Base-by-base conservation (phyloP, 2,329 filamentous ascomycete species). In the Hymenoscyphus salicellus region DNA sequence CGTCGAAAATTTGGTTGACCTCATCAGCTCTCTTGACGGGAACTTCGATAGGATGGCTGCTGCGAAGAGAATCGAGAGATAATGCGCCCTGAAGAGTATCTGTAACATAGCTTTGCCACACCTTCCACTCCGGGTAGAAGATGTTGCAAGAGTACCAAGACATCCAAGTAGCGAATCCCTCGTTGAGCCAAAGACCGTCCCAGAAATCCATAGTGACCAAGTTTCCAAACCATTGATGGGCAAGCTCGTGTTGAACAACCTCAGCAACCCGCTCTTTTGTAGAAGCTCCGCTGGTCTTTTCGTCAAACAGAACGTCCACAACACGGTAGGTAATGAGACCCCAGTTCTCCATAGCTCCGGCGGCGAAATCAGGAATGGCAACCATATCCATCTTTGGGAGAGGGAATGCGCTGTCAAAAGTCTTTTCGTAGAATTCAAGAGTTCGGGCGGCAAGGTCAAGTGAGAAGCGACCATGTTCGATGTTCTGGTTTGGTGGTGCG, bases 301-400 rank as follows among this genome's bases (percentile, higher is more conserved):
- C 92, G 72, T 98, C 94, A 67, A 96, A 86, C 65, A 98, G 84
- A 57, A 98, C 79, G 75, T 96, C 92, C 38, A 97, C 93, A 26
- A 96, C 91, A 69, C 94, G 90, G 80, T 97, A 98, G 6, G 94
- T 98, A 71, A 98, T 88, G 61, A 98, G 82, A 75, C 94, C 94
- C 94, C 94, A 98, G 78, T 98, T 98, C 83, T 98, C 93, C 93
- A 98, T 97, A 65, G 93, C 94, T 68, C 94, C 94, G 58, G 93
- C 92, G 60, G 92, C 92, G 76, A 98, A 98, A 76, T 98, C 94
- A 17, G 94, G 94, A 74, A 98, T 93, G 55, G 94, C 93, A 71
- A 96, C 89, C 89, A 96, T 95, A 78, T 96, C 92, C 91, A 96
- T 95, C 84, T 96, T 96, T 61, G 92, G 92, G 52, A 96, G 81